These are phyloP conservation scores for Ophiostoma ulmi DNA, from an alignment of 2,329 filamentous ascomycete species.

Conservation along the genomic window DNA sequence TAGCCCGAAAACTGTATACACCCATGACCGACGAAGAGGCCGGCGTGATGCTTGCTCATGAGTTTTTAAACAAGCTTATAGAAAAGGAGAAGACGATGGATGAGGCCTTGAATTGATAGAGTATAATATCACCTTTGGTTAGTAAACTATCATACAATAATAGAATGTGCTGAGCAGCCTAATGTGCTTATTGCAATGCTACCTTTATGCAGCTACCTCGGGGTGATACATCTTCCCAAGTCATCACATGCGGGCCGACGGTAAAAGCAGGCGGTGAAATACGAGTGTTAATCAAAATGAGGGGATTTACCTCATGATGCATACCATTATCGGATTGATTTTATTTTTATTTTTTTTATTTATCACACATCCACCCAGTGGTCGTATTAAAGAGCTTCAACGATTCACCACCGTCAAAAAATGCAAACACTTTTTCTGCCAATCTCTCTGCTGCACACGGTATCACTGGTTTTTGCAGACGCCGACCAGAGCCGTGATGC, in stretches of 20 bases:
- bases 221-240: not conserved
- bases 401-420: too few relatives aligned
- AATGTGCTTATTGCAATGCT: not conserved
- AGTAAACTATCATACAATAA: not conserved
- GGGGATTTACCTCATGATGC: not conserved
- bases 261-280: not conserved
- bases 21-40: slow-evolving; percentile 28
- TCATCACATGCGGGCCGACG: not conserved
- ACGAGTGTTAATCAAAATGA: not conserved
- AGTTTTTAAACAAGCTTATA: slow-evolving; percentile 21
- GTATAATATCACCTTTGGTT: not conserved
- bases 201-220: not conserved
- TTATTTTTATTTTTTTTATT: not conserved
- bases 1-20: not conserved
- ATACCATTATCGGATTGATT: not conserved
- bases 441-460: too few relatives aligned
- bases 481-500: too few relatives aligned
- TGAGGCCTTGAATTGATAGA: not conserved
- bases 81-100: slow-evolving; percentile 16
- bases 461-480: too few relatives aligned
- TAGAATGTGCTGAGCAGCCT: not conserved
- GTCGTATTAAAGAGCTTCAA: too few relatives aligned
- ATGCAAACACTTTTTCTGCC: too few relatives aligned
- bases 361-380: not conserved
- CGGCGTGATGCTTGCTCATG: slow-evolving; percentile 19